Base-by-base conservation (phyloP, 2,329 filamentous ascomycete genomes). In the Fusarium metavorans region DNA sequence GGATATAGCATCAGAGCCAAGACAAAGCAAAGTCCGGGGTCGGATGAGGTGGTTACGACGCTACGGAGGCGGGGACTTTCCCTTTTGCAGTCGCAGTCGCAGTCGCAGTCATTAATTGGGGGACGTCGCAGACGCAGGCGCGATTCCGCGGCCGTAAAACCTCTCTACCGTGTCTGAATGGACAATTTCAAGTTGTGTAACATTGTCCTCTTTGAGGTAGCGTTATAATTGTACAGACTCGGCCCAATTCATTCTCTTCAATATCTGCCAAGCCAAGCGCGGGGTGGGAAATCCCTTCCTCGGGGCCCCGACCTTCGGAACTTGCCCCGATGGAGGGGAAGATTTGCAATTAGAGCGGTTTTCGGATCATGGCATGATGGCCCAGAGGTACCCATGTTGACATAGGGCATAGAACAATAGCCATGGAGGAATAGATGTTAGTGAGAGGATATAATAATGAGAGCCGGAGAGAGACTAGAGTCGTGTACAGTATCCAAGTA, bases 181-280 rank as follows among this genome's bases (percentile, higher is more conserved):
- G 32, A 20, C 9, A 6, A 23, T 13, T 13, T 35, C 16, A 61
- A 35, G 41, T 6, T 48, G 43, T 48, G 27, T 48, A 43, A 16
- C 58, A 48, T 27, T n/a, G 20, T 52, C 48, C 48, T 30, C 9
- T 52, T 52, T 52, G 48, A 52, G 10, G 18, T 52, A 43, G 41
- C 20, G 41, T 43, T 43, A 48, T 48, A 18, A 48, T 50, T 30
- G 25, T n/a, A 27, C 25, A n/a, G 25, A 30, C 25, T 35, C 32
- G 13, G 52, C 20, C 52, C 52, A 56, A 3, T 6, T 35, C 30
- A 48, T 18, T 11, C 25, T 50, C 25, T 35, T 57, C 32, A 14
- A 57, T 57, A 20, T 34, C 13, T n/a, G 65, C 72, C 72, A 67
- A 73, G 58, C 64, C 72, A 64, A 73, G 58, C 64, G 72, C 65